phyloP scores from a whole-genome alignment of 179 eudicot species.

The Silene coronaria region DNA sequence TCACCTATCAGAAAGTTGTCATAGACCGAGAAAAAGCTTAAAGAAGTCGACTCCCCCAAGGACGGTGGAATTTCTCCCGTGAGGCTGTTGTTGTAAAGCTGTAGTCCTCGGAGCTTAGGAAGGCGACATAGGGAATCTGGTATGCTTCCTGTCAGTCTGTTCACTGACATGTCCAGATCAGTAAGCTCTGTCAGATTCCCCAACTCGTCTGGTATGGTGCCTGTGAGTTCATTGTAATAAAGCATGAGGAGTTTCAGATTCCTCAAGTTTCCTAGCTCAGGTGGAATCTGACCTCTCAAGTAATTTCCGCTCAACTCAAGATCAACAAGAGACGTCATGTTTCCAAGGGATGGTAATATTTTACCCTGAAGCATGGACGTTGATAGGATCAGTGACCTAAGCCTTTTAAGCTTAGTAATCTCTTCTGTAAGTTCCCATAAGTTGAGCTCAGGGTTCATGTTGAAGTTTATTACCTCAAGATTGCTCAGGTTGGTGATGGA shows the following conservation, averaged over 20 bases:
- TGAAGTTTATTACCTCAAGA: slow-evolving; percentile 58
- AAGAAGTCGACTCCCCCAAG: slow-evolving; percentile 49
- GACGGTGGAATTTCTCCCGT: slow-evolving; percentile 54
- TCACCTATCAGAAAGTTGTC: slow-evolving; percentile 65
- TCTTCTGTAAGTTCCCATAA: slow-evolving; percentile 61
- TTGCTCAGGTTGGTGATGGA: slow-evolving; percentile 62
- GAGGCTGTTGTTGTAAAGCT: slow-evolving; percentile 81
- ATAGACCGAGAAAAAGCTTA: slow-evolving; percentile 57
- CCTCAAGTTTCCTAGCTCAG: slow-evolving; percentile 60
- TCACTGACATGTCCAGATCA: slow-evolving; percentile 77
- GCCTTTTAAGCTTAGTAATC: slow-evolving; percentile 40
- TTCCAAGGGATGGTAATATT: slow-evolving; percentile 58
- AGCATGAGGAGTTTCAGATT: slow-evolving; percentile 63
- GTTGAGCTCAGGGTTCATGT: slow-evolving; percentile 51
- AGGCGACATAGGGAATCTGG: slow-evolving; percentile 65
- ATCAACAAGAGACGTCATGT: slow-evolving; percentile 68
- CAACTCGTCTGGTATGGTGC: slow-evolving; percentile 66
- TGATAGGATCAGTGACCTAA: slow-evolving; percentile 43
- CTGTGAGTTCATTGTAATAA: slow-evolving; percentile 64
- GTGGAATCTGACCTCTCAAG: slow-evolving; percentile 52
- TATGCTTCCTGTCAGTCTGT: slow-evolving; percentile 54
- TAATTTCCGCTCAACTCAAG: slow-evolving; percentile 68
- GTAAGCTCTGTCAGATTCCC: slow-evolving; percentile 62
- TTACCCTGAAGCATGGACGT: slow-evolving; percentile 50
- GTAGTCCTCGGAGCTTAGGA: slow-evolving; percentile 56